Base-by-base conservation (phyloP, 148 eudicot species). In the Dysphania ambrosioides region DNA sequence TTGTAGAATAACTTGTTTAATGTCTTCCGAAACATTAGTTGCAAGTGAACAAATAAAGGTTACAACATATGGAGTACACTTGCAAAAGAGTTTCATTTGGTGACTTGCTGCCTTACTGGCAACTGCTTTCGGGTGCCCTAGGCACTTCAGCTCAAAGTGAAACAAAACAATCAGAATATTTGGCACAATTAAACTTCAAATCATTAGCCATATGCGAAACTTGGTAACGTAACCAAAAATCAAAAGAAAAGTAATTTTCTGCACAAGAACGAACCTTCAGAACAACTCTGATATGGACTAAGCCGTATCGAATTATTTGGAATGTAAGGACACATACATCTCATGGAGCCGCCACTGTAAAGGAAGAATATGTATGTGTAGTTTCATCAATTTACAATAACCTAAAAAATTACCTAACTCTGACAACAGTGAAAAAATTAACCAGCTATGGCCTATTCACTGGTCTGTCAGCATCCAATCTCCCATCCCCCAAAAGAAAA, bases 361-460 rank as follows among this genome's bases (percentile, higher is more conserved):
- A 27, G n/a, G n/a, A 41, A 5, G 64, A 53, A 26, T 21, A 35
- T 75, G 31, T 75, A 60, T 41, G 67, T 68, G 59, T 68, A 21
- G 75, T 29, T 36, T 38, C 64, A 66, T 24, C 68, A 66, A 73
- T 26, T 66, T 73, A 72, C 76, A 66, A 56, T n/a, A 70, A 49
- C 34, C 1, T 13, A 27, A 40, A 62, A 31, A 26, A 0, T 19
- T 23, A 41, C 23, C 49, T n/a, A n/a, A n/a, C 66, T 40, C 66
- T 19, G 38, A 63, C 62, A 60, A 51, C 53, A 62, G 64, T 34
- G 41, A 30, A n/a, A n/a, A n/a, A n/a, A 77, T 24, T 26, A 35
- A 18, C 51, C 80, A 32, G 34, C 80, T 53, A 72, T 32, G 57
- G 66, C 42, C 72, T 19, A 27, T 2, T 55, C 38, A 41, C 32